Evolutionary conservation across 257 asterid genomes (phyloP).

Genomic region (Ligustrum vulgare): DNA sequence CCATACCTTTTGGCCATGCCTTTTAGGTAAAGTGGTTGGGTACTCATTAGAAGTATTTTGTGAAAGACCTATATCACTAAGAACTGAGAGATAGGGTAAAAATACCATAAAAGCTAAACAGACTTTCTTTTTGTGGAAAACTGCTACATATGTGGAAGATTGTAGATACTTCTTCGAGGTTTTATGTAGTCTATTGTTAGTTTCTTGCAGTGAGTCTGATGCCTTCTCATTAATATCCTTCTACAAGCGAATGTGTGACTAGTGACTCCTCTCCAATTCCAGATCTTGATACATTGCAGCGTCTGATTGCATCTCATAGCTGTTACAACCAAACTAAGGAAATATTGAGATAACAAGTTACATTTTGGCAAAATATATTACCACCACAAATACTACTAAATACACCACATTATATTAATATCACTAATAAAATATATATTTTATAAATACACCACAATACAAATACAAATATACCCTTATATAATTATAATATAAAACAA

Average conservation of each 20-base stretch:
- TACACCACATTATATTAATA: too few relatives aligned
- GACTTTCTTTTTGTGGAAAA: background rate
- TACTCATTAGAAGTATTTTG: slow-evolving; percentile 1
- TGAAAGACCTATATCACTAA: background rate
- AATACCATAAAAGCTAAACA: background rate
- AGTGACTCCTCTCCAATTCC: background rate
- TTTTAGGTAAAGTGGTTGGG: too few relatives aligned
- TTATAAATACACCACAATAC: too few relatives aligned
- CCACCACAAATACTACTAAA: too few relatives aligned
- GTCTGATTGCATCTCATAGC: background rate
- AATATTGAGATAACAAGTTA: background rate
- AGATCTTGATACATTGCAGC: background rate
- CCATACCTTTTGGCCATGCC: too few relatives aligned
- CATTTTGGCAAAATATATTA: too few relatives aligned
- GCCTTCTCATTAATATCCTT: background rate
- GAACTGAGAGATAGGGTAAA: background rate
- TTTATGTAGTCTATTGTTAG: slow-evolving; percentile 7
- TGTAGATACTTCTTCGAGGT: slow-evolving; percentile 7
- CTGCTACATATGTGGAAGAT: background rate
- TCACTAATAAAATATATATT: too few relatives aligned
- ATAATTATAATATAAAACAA: too few relatives aligned
- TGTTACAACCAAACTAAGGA: background rate
- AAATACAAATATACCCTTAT: too few relatives aligned
- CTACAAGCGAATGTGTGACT: background rate
- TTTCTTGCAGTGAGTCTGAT: background rate